phyloP scores from a whole-genome alignment of 2,329 filamentous ascomycete species.

The Aspergillus melleus region DNA sequence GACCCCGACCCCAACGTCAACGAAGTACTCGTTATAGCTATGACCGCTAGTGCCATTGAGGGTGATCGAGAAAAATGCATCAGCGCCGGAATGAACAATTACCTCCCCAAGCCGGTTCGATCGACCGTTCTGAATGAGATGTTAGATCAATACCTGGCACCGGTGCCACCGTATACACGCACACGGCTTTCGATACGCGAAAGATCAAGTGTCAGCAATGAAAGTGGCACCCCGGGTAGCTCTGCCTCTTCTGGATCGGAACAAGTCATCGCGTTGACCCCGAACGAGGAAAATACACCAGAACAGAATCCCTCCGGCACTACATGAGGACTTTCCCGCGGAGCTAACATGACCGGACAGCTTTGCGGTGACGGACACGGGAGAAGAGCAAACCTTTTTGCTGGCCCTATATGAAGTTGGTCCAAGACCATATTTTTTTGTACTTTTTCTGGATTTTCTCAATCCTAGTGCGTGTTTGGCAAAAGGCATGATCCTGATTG shows the following conservation, averaged over 20 bases:
- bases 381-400: too few species aligned
- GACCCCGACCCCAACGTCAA: constrained; percentile 75
- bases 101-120: constrained; percentile 91
- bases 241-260: constrained; percentile 20
- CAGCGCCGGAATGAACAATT: constrained; percentile 97
- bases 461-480: not conserved
- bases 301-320: not conserved
- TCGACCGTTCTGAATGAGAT: constrained; percentile 84
- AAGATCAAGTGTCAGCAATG: constrained; percentile 29
- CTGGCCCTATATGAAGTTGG: too few species aligned
- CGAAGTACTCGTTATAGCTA: constrained; percentile 88
- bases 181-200: constrained; percentile 33
- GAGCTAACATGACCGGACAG: not conserved
- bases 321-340: not conserved
- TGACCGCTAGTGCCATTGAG: constrained; percentile 94
- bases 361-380: too few species aligned
- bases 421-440: not conserved
- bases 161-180: constrained; percentile 42
- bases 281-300: constrained; percentile 15
- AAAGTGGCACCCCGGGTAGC: constrained; percentile 25
- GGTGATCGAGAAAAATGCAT: constrained; percentile 93
- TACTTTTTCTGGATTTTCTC: not conserved
- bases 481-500: not conserved
- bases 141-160: constrained; percentile 66
- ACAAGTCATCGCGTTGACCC: constrained; percentile 15